Percentiles rank a stretch among this genome's conserved stretches.
Evolutionary conservation across 2,329 filamentous ascomycete genomes (phyloP).

Genomic region (Neospermospora avenae): DNA sequence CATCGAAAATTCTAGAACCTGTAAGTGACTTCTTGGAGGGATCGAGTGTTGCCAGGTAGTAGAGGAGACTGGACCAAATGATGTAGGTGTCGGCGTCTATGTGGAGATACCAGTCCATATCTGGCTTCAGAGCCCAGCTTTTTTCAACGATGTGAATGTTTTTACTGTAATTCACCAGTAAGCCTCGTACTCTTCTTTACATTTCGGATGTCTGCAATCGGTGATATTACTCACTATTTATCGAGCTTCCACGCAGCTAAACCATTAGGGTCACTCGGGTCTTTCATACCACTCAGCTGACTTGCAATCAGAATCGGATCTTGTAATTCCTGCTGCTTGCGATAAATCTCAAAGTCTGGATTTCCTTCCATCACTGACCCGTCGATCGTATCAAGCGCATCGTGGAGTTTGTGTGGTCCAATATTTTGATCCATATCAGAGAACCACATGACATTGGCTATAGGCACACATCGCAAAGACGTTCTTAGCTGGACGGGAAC

Average conservation of each 20-base stretch:
- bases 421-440: slow-evolving; percentile 53
- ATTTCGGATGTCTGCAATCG: not conserved
- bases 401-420: slow-evolving; percentile 42
- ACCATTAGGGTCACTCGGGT: slow-evolving; percentile 32
- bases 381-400: slow-evolving; percentile 38
- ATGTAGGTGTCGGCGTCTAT: slow-evolving; percentile 58
- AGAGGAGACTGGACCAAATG: slow-evolving; percentile 46
- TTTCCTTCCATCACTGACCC: slow-evolving; percentile 38
- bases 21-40: slow-evolving; percentile 43
- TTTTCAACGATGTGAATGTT: slow-evolving; percentile 57
- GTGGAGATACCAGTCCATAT: slow-evolving; percentile 57
- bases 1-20: slow-evolving; percentile 47
- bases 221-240: slow-evolving; percentile 43
- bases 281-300: slow-evolving; percentile 20
- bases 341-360: slow-evolving; percentile 47
- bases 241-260: slow-evolving; percentile 51
- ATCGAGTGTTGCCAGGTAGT: slow-evolving; percentile 14
- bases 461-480: slow-evolving; percentile 43
- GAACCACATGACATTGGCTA: slow-evolving; percentile 50
- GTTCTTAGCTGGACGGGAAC: slow-evolving; percentile 53
- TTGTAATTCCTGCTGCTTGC: slow-evolving; percentile 42
- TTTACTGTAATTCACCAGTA: slow-evolving; percentile 37
- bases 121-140: slow-evolving; percentile 47
- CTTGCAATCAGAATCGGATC: slow-evolving; percentile 44
- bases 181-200: not conserved